Conservation (phyloP, 2,329 filamentous ascomycete genomes). For the Diaporthe amygdali region DNA sequence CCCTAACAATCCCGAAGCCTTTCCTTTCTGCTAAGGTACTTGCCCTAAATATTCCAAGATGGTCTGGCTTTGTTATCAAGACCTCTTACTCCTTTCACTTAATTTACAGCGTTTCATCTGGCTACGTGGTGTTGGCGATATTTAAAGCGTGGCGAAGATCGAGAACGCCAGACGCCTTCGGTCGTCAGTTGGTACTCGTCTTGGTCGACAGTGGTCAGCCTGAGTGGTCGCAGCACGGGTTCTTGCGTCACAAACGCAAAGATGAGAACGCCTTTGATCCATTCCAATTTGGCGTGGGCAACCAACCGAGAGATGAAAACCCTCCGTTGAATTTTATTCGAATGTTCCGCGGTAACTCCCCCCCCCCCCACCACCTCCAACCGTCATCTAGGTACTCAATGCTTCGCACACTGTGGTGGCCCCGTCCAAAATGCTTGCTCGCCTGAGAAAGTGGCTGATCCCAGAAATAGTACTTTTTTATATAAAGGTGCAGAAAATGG, state of each 20-base stretch:
- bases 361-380: background rate
- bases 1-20: too few species aligned
- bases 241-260: background rate
- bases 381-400: background rate
- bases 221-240: background rate
- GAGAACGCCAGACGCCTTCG: too few species aligned
- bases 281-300: background rate
- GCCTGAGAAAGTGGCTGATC: background rate
- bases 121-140: too few species aligned
- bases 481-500: background rate
- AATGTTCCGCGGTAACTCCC: background rate
- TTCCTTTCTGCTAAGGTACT: too few species aligned
- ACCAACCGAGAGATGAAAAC: background rate
- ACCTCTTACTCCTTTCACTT: too few species aligned
- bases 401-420: background rate
- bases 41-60: too few species aligned
- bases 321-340: background rate
- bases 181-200: too few species aligned
- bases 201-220: background rate
- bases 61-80: too few species aligned
- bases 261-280: background rate
- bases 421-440: background rate
- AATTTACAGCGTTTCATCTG: too few species aligned
- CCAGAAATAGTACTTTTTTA: background rate
- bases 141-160: too few species aligned